Percentiles rank a stretch among this genome's conserved stretches.
phyloP scores from a whole-genome alignment of 2,329 filamentous ascomycete genomes.

The Penicillium sp. region DNA sequence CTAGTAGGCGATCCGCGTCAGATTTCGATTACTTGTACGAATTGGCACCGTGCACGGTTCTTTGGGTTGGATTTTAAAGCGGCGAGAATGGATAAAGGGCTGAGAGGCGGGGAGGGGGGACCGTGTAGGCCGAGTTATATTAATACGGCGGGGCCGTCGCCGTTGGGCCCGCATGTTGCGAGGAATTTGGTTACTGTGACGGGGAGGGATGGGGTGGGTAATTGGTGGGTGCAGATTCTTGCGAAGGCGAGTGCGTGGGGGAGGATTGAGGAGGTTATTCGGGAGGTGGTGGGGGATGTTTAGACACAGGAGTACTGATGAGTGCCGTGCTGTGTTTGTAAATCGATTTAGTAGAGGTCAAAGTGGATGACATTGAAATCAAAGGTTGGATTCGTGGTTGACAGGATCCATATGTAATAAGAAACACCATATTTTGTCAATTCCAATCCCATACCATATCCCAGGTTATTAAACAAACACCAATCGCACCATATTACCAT shows the following conservation, averaged over 20 bases:
- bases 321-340: background rate
- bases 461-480: background rate
- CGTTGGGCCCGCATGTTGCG: background rate
- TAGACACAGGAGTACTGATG: background rate
- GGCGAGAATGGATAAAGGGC: background rate
- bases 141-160: slow-evolving; percentile 7
- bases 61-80: slow-evolving; percentile 4
- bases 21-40: slow-evolving; percentile 2
- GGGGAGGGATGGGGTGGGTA: slow-evolving; percentile 6
- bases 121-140: background rate
- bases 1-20: background rate
- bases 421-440: background rate
- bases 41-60: slow-evolving; percentile 5
- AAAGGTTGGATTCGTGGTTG: background rate
- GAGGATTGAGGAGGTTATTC: slow-evolving; percentile 8
- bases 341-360: background rate
- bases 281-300: background rate
- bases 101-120: no score
- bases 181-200: slow-evolving; percentile 7
- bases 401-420: background rate
- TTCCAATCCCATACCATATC: slow-evolving; percentile 1
- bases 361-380: background rate
- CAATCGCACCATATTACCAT: background rate
- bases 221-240: slow-evolving; percentile 9
- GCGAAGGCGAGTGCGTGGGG: slow-evolving; percentile 3